phyloP scores from a whole-genome alignment of 73 alveolate genomes.

The Tetrahymena elliotti region DNA sequence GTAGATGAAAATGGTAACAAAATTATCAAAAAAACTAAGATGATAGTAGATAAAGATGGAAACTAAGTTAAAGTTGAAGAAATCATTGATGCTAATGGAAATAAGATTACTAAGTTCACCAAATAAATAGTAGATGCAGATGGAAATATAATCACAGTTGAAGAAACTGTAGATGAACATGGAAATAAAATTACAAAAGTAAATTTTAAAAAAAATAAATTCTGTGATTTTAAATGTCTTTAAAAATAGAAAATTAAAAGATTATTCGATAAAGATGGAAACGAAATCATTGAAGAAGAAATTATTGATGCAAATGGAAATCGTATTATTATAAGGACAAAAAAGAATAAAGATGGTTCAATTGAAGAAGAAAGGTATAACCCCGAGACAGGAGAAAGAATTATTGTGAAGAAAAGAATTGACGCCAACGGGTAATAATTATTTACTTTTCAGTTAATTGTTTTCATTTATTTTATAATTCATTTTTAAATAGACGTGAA shows the following conservation, averaged over 20 bases:
- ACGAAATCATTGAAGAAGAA: constrained; percentile 28
- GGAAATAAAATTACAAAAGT: not conserved
- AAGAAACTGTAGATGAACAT: constrained; percentile 8
- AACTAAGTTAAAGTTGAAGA: constrained; percentile 24
- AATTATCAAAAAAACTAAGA: constrained; percentile 2
- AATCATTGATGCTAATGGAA: constrained; percentile 30
- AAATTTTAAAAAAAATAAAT: not conserved
- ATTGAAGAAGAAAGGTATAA: constrained; percentile 19
- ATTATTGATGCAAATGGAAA: constrained; percentile 28
- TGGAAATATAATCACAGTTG: constrained; percentile 17
- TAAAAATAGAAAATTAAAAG: not conserved
- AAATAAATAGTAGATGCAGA: constrained; percentile 13
- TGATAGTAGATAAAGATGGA: constrained; percentile 38
- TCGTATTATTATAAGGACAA: not conserved
- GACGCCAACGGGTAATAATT: constrained; percentile 9
- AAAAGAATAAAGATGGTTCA: constrained; percentile 17
- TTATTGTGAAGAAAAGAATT: constrained; percentile 14
- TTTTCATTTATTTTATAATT: not conserved
- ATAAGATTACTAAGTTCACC: not conserved
- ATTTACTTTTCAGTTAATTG: not conserved
- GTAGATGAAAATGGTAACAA: constrained; percentile 33
- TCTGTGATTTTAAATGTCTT: not conserved
- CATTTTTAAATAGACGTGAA: constrained; percentile 9
- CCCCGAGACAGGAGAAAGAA: constrained; percentile 25
- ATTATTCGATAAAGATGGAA: constrained; percentile 29